Base-by-base conservation (phyloP, 2,329 filamentous ascomycete genomes). In the Colletotrichum phormii region DNA sequence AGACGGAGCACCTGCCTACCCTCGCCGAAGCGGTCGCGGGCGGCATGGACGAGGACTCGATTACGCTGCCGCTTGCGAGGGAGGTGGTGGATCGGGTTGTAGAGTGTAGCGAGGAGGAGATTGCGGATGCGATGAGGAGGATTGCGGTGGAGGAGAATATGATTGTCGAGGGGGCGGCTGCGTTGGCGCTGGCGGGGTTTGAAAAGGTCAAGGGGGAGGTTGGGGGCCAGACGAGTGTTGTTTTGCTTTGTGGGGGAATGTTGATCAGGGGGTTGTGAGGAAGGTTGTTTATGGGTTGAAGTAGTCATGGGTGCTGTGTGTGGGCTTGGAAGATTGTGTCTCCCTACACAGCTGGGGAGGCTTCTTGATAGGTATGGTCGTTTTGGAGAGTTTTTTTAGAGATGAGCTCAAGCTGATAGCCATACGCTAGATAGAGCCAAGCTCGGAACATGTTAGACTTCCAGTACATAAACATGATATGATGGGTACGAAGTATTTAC, bases 11-110 rank as follows among this genome's bases (percentile, higher is more conserved):
- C 8, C 46, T 74, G 24, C 69, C 71, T 5, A 77, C 77, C 2
- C 35, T 78, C 57, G 77, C 76, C 3, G 77, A 78, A 53, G 76
- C 76, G 0, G 76, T 78, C 15, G 75, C 76, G 5, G 77, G 77
- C 5, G 77, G 77, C 2, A 75, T 78, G 13, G 76, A 78, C 42
- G 66, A 76, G 24, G 75, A 77, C 35, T 70, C 75, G 9, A 75
- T 77, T 57, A 78, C 77, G 6, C 64, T 77, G 3, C 71, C 73
- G 1, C 33, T 77, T 13, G 76, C 76, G 15, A 64, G 18, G 26
- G 75, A 71, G 0, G 77, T 78, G n/a, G 71, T 78, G 0, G 74
- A 78, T 5, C 54, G 75, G 15, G 75, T 77, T 18, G 31, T 78
- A 8, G 77, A 76, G 2, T 78, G 77, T 31, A 26, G 64, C 31